Base-by-base conservation (phyloP, 2,329 filamentous ascomycete species). In the Dothideomycetidae sp. region DNA sequence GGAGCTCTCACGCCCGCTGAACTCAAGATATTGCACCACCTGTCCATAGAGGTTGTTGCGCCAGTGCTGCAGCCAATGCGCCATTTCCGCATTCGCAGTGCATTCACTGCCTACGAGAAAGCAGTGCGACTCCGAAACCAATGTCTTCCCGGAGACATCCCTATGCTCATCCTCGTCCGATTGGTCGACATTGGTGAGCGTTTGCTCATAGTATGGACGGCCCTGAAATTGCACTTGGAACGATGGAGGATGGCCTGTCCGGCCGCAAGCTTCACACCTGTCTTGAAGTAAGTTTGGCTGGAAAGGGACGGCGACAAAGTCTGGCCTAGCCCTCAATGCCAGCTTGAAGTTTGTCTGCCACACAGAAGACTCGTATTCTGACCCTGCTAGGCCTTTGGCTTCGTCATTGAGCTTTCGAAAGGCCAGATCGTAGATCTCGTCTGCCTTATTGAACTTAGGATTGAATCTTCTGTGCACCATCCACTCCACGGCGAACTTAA, bases 401-500 rank as follows among this genome's bases (percentile, higher is more conserved):
- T 85, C 78, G 45, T 81, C 73, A 45, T 82, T 71, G 0, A 88
- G 63, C 50, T 82, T 83, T 33, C 61, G 60, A 62, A 84, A 85
- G 0, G 80, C 75, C 16, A 80, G 63, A 10, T 59, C 50, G 54
- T 84, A 90, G 10, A 84, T 60, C 5, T 70, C 63, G 42, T 81
- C 72, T 4, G 69, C 59, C 12, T 68, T 66, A 9, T 69, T 60
- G 48, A 85, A 86, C 0, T 65, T 72, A 0, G 80, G 81, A 46
- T 85, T 78, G 35, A 90, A 66, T 47, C 78, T 77, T 51, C 80
- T 81, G 49, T 84, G 79, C 2, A 88, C 75, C 58, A 86, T 78
- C 81, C 81, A 88, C 52, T 84, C 79, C 2, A 88, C 65, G 0
- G 73, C 78, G 48, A 77, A 74, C 33, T 70, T 71, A 60, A 88